These are phyloP conservation scores for Plectosphaerella plurivora DNA, from an alignment of 2,329 filamentous ascomycete species.

Conservation along the genomic window DNA sequence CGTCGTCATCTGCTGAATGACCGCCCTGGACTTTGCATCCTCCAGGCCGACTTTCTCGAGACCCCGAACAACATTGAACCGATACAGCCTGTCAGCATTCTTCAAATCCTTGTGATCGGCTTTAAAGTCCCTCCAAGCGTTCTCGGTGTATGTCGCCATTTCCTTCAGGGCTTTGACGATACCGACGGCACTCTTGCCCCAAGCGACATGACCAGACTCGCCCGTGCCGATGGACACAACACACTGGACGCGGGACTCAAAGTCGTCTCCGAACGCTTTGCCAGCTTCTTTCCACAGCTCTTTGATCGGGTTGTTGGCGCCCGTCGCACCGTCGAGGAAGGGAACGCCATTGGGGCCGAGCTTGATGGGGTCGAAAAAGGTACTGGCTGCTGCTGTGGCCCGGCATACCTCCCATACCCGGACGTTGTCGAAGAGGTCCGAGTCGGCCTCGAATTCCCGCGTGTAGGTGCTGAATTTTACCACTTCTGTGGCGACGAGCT, in stretches of 20 bases:
- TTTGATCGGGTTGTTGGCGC: slow-evolving; percentile 2
- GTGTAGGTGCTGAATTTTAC: too few relatives aligned
- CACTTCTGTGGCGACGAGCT: too few relatives aligned
- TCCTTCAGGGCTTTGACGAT: slow-evolving; percentile 15
- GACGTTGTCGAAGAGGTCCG: slow-evolving; percentile 25
- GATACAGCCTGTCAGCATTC: too few relatives aligned
- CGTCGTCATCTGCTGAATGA: too few relatives aligned
- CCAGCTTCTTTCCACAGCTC: slow-evolving; percentile 21
- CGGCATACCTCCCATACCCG: slow-evolving; percentile 17
- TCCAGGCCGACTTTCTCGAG: too few relatives aligned
- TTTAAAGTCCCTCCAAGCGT: too few relatives aligned
- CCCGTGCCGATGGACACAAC: slow-evolving; percentile 22
- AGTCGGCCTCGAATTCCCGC: too few relatives aligned
- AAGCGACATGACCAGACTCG: slow-evolving; percentile 12
- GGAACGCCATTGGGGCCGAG: background rate
- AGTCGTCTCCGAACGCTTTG: slow-evolving; percentile 9
- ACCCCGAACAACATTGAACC: too few relatives aligned
- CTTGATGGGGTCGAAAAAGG: slow-evolving; percentile 5
- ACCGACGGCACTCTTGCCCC: slow-evolving; percentile 9
- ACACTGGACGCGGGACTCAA: background rate
- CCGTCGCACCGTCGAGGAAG: background rate
- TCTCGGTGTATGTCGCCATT: slow-evolving; percentile 9
- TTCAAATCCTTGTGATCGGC: too few relatives aligned
- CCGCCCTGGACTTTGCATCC: too few relatives aligned
- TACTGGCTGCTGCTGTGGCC: slow-evolving; percentile 14